A percentile compares a stretch with the other conserved stretches of the same genome.
Conservation (phyloP, 2,329 filamentous ascomycete species). For the Botrytis paeoniae region DNA sequence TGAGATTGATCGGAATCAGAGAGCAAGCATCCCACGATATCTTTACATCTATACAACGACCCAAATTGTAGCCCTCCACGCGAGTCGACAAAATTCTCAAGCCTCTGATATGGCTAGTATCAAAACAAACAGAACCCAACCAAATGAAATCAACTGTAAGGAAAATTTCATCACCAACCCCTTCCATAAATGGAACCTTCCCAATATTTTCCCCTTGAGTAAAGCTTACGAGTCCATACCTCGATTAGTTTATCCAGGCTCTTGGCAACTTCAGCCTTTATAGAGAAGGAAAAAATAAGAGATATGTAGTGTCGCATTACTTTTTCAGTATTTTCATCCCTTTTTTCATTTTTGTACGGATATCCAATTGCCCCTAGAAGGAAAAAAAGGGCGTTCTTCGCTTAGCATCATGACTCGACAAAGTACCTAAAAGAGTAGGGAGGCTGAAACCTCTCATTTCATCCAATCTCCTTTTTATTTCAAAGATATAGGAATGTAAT, state of each 20-base stretch:
- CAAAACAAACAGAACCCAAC: not conserved
- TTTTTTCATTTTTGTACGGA: not conserved
- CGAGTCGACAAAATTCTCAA: not conserved
- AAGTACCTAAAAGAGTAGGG: not conserved
- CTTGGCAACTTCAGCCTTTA: constrained; percentile 5
- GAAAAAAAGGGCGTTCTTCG: not conserved
- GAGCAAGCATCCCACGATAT: not conserved
- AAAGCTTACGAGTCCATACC: not conserved
- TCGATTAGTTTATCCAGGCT: not conserved
- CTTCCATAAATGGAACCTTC: not conserved
- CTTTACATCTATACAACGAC: not conserved
- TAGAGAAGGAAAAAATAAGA: not conserved
- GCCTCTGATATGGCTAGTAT: not conserved
- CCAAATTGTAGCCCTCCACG: not conserved
- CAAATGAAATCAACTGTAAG: not conserved
- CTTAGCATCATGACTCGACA: not conserved
- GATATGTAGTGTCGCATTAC: not conserved
- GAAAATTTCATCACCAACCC: no score
- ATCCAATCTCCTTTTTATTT: not conserved
- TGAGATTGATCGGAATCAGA: not conserved
- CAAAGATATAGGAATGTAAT: not conserved
- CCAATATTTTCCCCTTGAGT: not conserved
- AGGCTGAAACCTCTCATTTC: constrained; percentile 5
- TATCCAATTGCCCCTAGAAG: not conserved
- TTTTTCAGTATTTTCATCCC: not conserved